Evolutionary conservation across 1,139 yeast species (phyloP), one percentile per base, ranked within the genome.

Genomic region (Blastobotrys capitulatus): DNA sequence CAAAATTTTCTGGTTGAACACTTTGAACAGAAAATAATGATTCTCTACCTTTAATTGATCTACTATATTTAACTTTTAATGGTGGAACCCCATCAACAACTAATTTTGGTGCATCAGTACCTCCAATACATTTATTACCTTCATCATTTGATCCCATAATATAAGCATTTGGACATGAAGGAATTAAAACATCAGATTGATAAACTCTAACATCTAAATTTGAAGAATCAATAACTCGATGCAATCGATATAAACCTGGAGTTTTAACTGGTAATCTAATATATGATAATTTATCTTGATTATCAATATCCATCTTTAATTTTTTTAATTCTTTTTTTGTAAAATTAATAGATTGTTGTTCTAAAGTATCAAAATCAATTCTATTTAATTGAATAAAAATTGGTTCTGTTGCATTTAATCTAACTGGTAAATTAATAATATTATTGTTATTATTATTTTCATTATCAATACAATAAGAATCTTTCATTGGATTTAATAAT

Each of bases 381-480:
- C 78, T 79, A 54, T 80, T 77, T 38, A 90, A 64, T 62, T 86
- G 92, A 42, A 92, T 68, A 49, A 69, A 73, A 1, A 83, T 83
- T 2, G 95, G 77, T 42, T 82, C 85, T 2, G 96, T 82, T 16
- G 96, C 83, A 60, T 92, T 90, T 59, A 89, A 78, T 57, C 85
- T 81, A 19, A 92, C 73, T 4, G 97, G 97, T 55, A 90, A 74
- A 5, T 62, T 55, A 32, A 58, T 57, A n/a, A 60, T 56, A 31
- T 61, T 57, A 43, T 68, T 55, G 7, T 22, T 22, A 22, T 22
- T 22, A 22, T 44, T 26, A 7, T 26, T 10, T 26, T 80, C 80
- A 10, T 40, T 36, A 10, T 31, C 42, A 43, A 88, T 64, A 66
- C 97, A 90, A 52, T 75, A 76, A 13, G 79, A 75, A 38, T 77